Evolutionary conservation across 2,329 filamentous ascomycete species (phyloP).

Genomic region (Dothideomycetes sp.): DNA sequence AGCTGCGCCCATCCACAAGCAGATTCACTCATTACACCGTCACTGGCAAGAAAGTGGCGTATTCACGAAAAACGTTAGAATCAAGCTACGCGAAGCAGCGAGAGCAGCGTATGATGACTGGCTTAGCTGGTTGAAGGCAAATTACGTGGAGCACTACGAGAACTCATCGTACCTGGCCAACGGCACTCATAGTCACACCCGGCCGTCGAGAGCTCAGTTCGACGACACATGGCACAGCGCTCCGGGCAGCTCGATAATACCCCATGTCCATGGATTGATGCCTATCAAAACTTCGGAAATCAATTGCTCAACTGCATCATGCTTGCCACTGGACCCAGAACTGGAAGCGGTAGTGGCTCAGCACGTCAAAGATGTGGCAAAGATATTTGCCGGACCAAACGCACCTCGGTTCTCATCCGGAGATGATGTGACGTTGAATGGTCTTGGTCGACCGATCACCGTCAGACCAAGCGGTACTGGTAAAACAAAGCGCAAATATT

Average conservation of each 20-base stretch:
- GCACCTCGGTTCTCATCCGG: not conserved
- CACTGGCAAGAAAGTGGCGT: constrained; percentile 4
- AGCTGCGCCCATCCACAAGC: constrained; percentile 6
- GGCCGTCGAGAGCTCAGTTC: not conserved
- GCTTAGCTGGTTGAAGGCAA: constrained; percentile 5
- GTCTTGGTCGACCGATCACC: not conserved
- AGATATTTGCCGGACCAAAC: not conserved
- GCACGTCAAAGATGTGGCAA: not conserved
- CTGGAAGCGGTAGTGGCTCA: not conserved
- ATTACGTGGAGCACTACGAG: not conserved
- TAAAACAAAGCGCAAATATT: not conserved
- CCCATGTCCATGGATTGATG: not conserved
- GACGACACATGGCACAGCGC: not conserved
- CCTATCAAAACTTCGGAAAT: not conserved
- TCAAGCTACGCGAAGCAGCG: constrained; percentile 5
- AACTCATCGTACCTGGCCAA: not conserved
- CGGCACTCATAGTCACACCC: not conserved
- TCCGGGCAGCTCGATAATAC: not conserved
- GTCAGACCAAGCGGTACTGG: not conserved
- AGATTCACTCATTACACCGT: constrained; percentile 2
- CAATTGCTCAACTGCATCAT: not conserved
- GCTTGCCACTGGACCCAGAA: not conserved
- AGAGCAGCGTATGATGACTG: constrained; percentile 6
- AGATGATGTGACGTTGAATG: not conserved
- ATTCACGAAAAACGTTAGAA: constrained; percentile 6